A percentile compares a stretch with the other conserved stretches of the same genome.
These are phyloP conservation scores for Zizania palustris DNA, from an alignment of 202 grass and related monocot species.

Conservation along the genomic window DNA sequence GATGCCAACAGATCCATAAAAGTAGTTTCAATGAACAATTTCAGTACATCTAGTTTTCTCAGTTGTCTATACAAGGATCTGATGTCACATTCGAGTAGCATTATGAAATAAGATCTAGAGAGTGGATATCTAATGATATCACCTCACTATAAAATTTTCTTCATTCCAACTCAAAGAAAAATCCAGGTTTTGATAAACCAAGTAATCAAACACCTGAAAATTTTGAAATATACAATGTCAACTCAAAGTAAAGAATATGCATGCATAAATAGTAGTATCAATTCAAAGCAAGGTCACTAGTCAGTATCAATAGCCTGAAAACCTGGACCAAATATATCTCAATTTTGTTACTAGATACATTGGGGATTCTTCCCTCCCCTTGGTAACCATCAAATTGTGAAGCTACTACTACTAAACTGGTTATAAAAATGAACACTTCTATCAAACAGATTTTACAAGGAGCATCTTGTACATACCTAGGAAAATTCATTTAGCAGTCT, in stretches of 20 bases:
- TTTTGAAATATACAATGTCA: neutral
- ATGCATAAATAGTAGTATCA: neutral
- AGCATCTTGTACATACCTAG: neutral
- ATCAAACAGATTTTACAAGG: neutral
- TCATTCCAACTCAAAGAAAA: constrained; percentile 10
- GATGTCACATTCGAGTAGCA: neutral
- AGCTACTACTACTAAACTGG: neutral
- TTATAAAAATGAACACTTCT: neutral
- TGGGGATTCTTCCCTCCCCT: neutral
- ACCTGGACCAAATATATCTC: neutral
- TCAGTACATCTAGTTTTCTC: neutral
- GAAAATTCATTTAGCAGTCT: constrained; percentile 33
- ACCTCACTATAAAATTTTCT: neutral
- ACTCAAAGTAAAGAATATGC: neutral
- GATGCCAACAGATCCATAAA: constrained; percentile 8
- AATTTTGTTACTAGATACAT: neutral
- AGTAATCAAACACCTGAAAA: neutral
- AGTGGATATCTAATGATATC: neutral
- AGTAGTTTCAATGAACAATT: constrained; percentile 21
- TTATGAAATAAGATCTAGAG: neutral
- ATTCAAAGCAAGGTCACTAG: neutral
- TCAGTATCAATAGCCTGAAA: neutral
- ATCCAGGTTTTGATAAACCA: constrained; percentile 4
- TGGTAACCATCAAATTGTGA: neutral
- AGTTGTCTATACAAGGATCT: constrained; percentile 3